Conservation (phyloP, 495 filamentous ascomycete genomes). For the Penicillium antarcticum region DNA sequence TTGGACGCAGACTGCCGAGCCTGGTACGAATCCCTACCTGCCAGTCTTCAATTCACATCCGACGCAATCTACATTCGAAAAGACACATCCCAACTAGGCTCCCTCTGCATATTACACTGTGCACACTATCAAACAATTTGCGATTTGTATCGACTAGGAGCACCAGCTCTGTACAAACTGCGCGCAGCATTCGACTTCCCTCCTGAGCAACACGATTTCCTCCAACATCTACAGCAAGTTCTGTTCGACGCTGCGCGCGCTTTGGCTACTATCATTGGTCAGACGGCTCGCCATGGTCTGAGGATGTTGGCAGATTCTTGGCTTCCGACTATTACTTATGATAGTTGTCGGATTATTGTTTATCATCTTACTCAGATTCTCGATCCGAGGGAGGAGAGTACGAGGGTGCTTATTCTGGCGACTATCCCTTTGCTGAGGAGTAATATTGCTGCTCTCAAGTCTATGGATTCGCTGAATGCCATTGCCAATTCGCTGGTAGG, state of each 20-base stretch:
- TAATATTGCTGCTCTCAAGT: constrained; percentile 24
- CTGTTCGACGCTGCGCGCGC: constrained; percentile 26
- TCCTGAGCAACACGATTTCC: constrained; percentile 22
- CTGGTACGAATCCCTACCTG: constrained; percentile 29
- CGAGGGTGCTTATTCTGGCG: constrained; percentile 16
- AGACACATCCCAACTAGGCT: constrained; percentile 27
- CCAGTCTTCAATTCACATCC: constrained; percentile 24
- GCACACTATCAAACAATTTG: constrained; percentile 30
- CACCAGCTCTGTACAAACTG: constrained; percentile 30
- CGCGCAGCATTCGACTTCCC: constrained; percentile 30
- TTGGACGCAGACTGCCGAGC: constrained; percentile 23
- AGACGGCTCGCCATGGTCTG: constrained; percentile 22
- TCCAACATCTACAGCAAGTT: constrained; percentile 19
- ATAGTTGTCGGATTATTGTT: constrained; percentile 32
- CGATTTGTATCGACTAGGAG: constrained; percentile 31
- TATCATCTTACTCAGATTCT: constrained; percentile 33
- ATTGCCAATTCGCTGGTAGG: constrained; percentile 22
- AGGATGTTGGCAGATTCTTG: constrained; percentile 30
- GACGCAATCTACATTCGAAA: constrained; percentile 33
- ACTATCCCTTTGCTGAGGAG: constrained; percentile 23
- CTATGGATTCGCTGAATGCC: constrained; percentile 23
- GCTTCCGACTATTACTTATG: constrained; percentile 33
- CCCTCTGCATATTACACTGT: constrained; percentile 28
- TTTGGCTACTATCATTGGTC: constrained; percentile 26
- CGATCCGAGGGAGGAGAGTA: constrained; percentile 18